These are phyloP conservation scores for Litchi chinensis DNA, from an alignment of 345 rosid species.

Conservation along the genomic window DNA sequence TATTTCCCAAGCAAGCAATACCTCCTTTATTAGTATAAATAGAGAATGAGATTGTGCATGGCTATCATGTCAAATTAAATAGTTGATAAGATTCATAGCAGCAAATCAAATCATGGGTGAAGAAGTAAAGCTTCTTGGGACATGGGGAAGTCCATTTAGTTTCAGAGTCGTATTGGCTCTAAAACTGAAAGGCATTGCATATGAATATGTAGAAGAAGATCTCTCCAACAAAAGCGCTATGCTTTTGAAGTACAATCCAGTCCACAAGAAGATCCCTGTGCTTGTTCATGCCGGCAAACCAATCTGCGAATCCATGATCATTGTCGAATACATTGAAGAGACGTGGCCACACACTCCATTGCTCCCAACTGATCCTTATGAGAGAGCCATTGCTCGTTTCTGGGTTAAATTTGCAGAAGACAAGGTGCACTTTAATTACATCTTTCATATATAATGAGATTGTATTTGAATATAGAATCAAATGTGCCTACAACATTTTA, in stretches of 20 bases:
- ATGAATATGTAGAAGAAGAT: slow-evolving; percentile 18
- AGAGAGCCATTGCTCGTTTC: slow-evolving; percentile 7
- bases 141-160: slow-evolving; percentile 16
- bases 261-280: slow-evolving; percentile 39
- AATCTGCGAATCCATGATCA: slow-evolving; percentile 18
- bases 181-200: slow-evolving; percentile 10
- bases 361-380: slow-evolving; percentile 22
- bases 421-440: background rate
- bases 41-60: background rate
- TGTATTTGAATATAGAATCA: background rate
- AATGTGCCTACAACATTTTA: background rate
- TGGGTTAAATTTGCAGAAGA: slow-evolving; percentile 14
- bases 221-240: slow-evolving; percentile 28
- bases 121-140: slow-evolving; percentile 19
- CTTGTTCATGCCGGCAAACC: slow-evolving; percentile 31
- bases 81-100: background rate
- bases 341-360: slow-evolving; percentile 25
- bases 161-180: slow-evolving; percentile 20
- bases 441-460: background rate
- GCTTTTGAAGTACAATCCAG: slow-evolving; percentile 31
- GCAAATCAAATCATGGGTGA: background rate
- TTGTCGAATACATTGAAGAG: slow-evolving; percentile 26
- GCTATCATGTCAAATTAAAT: background rate
- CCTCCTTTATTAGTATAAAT: background rate
- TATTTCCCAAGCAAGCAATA: background rate